Evolutionary conservation across 805 yeast genomes (phyloP).

Genomic region (Starmerella bacillaris): DNA sequence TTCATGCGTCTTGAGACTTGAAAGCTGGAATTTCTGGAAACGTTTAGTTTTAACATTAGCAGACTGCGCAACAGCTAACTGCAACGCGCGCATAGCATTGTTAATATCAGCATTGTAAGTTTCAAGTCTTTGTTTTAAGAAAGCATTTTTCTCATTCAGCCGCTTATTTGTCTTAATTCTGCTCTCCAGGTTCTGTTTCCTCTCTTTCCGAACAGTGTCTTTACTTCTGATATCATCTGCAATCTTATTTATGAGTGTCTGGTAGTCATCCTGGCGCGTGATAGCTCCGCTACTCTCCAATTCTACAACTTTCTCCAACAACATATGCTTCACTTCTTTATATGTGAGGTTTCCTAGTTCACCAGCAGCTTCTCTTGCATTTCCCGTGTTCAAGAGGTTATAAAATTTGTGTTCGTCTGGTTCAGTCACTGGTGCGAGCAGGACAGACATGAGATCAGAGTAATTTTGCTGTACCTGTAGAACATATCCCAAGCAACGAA

Average conservation of each 20-base stretch:
- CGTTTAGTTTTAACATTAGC: constrained; percentile 17
- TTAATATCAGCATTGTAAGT: constrained; percentile 33
- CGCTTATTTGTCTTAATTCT: constrained; percentile 29
- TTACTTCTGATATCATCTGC: constrained; percentile 59
- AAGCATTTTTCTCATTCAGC: constrained; percentile 30
- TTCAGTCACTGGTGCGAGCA: constrained; percentile 47
- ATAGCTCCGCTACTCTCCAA: constrained; percentile 51
- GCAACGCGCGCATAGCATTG: constrained; percentile 33
- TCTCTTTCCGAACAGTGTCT: constrained; percentile 32
- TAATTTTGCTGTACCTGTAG: constrained; percentile 60
- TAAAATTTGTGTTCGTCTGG: constrained; percentile 38
- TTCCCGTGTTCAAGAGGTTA: constrained; percentile 13
- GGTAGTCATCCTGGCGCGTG: constrained; percentile 53
- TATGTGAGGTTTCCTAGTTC: constrained; percentile 28
- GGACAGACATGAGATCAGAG: constrained; percentile 45
- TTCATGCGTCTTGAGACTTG: background rate
- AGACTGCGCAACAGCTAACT: constrained; percentile 22
- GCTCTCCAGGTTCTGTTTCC: constrained; percentile 30
- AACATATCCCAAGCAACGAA: constrained; percentile 64
- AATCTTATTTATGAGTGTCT: constrained; percentile 61
- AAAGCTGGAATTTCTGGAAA: constrained; percentile 24
- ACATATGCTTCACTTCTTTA: constrained; percentile 58
- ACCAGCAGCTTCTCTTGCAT: constrained; percentile 13
- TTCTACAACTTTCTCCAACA: constrained; percentile 58
- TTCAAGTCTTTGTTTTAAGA: constrained; percentile 27